A percentile compares a stretch with the other conserved stretches of the same genome.
phyloP scores from a whole-genome alignment of 2,329 filamentous ascomycete species.

The Coleophoma cylindrospora region DNA sequence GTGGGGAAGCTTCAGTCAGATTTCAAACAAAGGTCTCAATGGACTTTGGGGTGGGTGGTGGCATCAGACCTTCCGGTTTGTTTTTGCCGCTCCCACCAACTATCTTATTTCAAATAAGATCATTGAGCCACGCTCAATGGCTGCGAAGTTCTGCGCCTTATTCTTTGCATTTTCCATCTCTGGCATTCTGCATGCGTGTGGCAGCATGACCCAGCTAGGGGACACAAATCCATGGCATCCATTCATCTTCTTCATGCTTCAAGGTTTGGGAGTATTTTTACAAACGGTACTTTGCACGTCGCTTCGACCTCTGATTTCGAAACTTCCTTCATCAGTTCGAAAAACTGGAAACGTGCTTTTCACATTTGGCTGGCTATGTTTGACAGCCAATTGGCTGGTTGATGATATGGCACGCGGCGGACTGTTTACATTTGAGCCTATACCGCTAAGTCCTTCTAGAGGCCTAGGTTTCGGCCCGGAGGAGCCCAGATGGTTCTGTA shows the following conservation, averaged over 20 bases:
- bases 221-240: conserved; percentile 45
- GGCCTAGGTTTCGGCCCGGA: conserved; percentile 57
- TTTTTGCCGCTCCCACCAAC: conserved; percentile 56
- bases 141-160: conserved; percentile 29
- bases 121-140: conserved; percentile 28
- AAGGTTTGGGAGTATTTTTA: conserved; percentile 58
- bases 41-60: conserved; percentile 85
- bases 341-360: conserved; percentile 56
- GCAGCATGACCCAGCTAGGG: conserved; percentile 62
- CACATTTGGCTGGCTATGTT: conserved; percentile 61
- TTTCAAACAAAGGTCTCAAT: conserved; percentile 65
- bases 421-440: conserved; percentile 75
- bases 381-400: conserved; percentile 59
- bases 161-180: conserved; percentile 60
- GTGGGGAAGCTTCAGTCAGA: conserved; percentile 46
- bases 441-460: conserved; percentile 71
- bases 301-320: conserved; percentile 28
- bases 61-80: conserved; percentile 84
- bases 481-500: conserved; percentile 64
- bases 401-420: conserved; percentile 73
- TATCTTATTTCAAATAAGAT: conserved; percentile 38
- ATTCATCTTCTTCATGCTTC: conserved; percentile 66
- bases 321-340: conserved; percentile 39
- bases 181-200: conserved; percentile 65
- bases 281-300: conserved; percentile 42